Conservation (phyloP, 768 basidiomycete genomes). For the Kondoa subrosea region DNA sequence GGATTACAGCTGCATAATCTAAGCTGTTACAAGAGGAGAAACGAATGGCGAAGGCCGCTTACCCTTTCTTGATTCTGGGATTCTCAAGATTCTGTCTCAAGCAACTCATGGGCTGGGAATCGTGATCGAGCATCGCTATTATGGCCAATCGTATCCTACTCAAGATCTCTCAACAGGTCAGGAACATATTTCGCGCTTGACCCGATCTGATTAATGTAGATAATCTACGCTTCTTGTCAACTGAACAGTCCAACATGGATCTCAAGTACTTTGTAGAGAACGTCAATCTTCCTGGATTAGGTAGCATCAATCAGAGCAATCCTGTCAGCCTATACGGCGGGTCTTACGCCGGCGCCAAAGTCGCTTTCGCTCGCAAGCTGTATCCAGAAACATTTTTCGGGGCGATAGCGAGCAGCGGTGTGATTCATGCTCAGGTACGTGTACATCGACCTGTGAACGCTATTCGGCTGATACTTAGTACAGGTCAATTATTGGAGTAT, state of each 20-base stretch:
- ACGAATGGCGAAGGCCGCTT: slow-evolving; percentile 51
- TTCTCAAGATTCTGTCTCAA: slow-evolving; percentile 65
- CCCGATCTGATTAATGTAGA: no score
- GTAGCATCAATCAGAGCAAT: neutral
- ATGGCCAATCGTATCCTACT: slow-evolving; percentile 38
- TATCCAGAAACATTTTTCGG: slow-evolving; percentile 81
- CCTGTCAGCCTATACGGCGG: neutral
- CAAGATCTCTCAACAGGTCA: no score
- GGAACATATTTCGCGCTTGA: no score
- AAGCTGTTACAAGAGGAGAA: no score
- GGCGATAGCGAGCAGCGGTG: slow-evolving; percentile 75
- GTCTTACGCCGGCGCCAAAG: slow-evolving; percentile 48
- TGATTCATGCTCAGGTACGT: slow-evolving; percentile 77
- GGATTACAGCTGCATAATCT: no score
- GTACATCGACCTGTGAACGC: no score
- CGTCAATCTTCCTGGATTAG: slow-evolving; percentile 53
- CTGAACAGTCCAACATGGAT: slow-evolving; percentile 74
- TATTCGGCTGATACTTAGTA: no score
- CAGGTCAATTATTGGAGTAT: slow-evolving; percentile 61
- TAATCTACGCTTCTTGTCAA: slow-evolving; percentile 57
- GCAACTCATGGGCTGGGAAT: slow-evolving; percentile 76
- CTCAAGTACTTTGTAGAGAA: slow-evolving; percentile 78
- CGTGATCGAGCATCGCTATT: slow-evolving; percentile 41
- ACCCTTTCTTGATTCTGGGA: slow-evolving; percentile 56
- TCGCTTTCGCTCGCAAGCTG: slow-evolving; percentile 73